Conservation (phyloP, 2,329 filamentous ascomycete species). For the Orbilia javanica region DNA sequence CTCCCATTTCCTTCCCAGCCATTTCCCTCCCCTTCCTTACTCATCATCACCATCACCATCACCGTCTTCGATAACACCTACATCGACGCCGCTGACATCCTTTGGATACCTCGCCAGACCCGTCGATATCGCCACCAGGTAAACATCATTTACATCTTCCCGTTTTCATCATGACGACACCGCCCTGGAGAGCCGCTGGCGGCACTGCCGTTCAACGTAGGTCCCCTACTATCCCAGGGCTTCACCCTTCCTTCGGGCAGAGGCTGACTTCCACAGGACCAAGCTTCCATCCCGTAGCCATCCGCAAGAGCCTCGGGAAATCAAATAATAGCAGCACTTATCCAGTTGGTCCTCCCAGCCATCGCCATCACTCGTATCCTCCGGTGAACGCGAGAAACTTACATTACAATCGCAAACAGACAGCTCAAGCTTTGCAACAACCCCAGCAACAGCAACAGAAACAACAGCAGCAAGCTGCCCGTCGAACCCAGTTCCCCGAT, state of each 20-base stretch:
- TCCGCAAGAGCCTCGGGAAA: conserved; percentile 54
- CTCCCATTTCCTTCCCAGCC: conserved; percentile 4
- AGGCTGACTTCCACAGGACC: conserved; percentile 40
- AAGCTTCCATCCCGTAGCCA: conserved; percentile 48
- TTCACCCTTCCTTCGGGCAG: neutral
- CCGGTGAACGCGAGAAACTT: conserved; percentile 20
- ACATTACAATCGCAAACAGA: conserved; percentile 19
- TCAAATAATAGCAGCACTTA: neutral
- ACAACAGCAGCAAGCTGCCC: neutral
- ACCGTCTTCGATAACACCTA: neutral
- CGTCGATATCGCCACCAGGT: conserved; percentile 43
- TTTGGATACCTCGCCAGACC: conserved; percentile 38
- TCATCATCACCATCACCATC: conserved; percentile 18
- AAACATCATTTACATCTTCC: conserved; percentile 29
- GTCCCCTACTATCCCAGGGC: neutral
- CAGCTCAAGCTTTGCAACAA: conserved; percentile 16
- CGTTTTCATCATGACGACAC: conserved; percentile 40
- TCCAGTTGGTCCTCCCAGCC: conserved; percentile 35
- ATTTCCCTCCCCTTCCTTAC: conserved; percentile 5
- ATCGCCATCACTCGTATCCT: conserved; percentile 28
- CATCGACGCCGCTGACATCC: neutral
- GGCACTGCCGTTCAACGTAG: conserved; percentile 53
- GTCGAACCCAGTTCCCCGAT: conserved; percentile 60
- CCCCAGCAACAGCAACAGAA: no score
- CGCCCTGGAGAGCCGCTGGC: conserved; percentile 52